Evolutionary conservation across 768 basidiomycete species (phyloP).

Genomic region (Cystofilobasidium bisporidii): DNA sequence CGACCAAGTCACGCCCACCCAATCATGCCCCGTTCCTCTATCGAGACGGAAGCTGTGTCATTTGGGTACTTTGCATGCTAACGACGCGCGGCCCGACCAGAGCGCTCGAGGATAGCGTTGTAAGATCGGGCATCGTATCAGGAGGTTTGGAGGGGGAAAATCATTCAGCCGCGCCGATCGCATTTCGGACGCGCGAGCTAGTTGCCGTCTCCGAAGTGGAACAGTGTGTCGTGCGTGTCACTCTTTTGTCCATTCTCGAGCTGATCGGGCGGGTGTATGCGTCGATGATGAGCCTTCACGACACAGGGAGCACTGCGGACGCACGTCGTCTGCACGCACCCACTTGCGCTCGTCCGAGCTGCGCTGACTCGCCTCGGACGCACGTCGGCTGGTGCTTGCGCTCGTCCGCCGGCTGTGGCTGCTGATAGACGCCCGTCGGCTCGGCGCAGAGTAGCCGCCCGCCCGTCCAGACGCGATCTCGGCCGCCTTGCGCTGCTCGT

Average conservation of each 20-base stretch:
- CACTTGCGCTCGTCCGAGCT: not conserved
- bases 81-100: too few relatives aligned
- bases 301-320: not conserved
- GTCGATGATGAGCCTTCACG: too few relatives aligned
- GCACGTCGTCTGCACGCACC: not conserved
- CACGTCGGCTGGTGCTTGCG: not conserved
- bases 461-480: constrained; percentile 7
- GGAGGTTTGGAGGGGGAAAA: too few relatives aligned
- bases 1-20: too few relatives aligned
- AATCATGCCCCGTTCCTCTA: too few relatives aligned
- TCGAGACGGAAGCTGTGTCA: too few relatives aligned
- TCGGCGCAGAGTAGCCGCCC: not conserved
- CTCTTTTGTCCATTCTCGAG: not conserved
- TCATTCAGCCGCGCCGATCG: too few relatives aligned
- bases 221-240: not conserved
- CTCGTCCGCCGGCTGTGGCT: not conserved
- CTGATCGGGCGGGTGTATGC: not conserved
- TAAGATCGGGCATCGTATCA: too few relatives aligned
- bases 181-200: too few relatives aligned
- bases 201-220: too few relatives aligned
- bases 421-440: not conserved
- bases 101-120: too few relatives aligned
- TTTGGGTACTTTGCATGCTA: too few relatives aligned
- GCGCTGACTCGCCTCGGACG: not conserved
- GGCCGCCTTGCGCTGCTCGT: constrained; percentile 13